phyloP scores from a whole-genome alignment of 2,329 filamentous ascomycete species.

The Hirsutella thompsonii region DNA sequence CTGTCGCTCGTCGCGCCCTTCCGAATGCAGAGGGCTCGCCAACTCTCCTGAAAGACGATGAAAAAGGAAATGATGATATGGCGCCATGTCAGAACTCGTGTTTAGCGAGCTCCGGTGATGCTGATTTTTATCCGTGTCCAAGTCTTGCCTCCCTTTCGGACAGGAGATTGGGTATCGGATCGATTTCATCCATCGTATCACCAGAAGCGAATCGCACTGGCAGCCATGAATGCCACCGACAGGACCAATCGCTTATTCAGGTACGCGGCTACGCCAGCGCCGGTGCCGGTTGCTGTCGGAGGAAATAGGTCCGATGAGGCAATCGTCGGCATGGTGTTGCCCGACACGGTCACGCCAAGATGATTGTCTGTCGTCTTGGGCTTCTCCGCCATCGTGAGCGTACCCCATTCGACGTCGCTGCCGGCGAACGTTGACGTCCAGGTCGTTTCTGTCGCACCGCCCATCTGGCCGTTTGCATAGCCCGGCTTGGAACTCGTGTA shows the following conservation, averaged over 20 bases:
- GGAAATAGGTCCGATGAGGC: slow-evolving; percentile 5
- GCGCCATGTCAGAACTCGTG: no score
- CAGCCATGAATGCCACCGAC: not conserved
- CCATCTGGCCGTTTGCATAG: slow-evolving; percentile 23
- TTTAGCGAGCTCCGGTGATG: no score
- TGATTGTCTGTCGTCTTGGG: slow-evolving; percentile 18
- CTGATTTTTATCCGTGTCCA: no score
- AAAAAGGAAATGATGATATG: no score
- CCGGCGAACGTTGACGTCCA: slow-evolving; percentile 32
- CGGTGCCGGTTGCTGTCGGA: slow-evolving; percentile 2
- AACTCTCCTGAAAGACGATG: no score
- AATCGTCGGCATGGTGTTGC: slow-evolving; percentile 4
- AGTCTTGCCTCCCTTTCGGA: no score
- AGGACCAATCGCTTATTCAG: not conserved
- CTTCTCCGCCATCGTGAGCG: slow-evolving; percentile 26
- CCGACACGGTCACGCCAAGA: slow-evolving; percentile 11
- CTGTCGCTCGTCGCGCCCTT: not conserved
- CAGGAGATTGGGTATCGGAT: no score
- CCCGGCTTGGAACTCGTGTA: slow-evolving; percentile 30
- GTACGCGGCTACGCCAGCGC: not conserved
- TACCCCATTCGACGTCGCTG: slow-evolving; percentile 28
- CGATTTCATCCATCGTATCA: no score
- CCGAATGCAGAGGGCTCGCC: not conserved
- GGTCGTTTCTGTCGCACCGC: slow-evolving; percentile 28
- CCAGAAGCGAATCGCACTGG: no score